phyloP scores from a whole-genome alignment of 1,139 yeast species.

The Debaryomyces udenii region DNA sequence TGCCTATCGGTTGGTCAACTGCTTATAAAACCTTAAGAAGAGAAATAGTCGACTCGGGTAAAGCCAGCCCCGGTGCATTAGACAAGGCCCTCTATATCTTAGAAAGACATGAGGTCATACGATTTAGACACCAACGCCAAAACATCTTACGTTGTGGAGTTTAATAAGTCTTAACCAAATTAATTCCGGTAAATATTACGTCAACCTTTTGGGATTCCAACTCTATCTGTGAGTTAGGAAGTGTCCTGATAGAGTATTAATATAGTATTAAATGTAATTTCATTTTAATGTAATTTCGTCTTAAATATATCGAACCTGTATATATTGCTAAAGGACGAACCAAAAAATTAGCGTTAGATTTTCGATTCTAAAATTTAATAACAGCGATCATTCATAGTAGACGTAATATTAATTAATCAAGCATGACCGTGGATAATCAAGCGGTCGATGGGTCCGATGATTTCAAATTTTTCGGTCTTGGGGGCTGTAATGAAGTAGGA shows the following conservation, averaged over 20 bases:
- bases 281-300: background rate
- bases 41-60: constrained; percentile 78
- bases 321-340: background rate
- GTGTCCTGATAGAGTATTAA: no score
- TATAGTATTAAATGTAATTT: no score
- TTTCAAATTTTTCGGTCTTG: constrained; percentile 85
- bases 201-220: no score
- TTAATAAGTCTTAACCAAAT: constrained; percentile 28
- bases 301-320: background rate
- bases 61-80: constrained; percentile 69
- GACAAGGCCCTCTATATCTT: constrained; percentile 81
- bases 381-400: no score
- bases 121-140: constrained; percentile 86
- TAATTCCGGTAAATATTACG: no score
- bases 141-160: constrained; percentile 82
- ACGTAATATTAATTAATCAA: constrained; percentile 2
- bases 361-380: background rate
- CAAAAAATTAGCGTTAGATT: constrained; percentile 2
- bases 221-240: no score
- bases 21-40: constrained; percentile 80
- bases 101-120: constrained; percentile 85
- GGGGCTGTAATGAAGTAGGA: constrained; percentile 99
- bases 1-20: constrained; percentile 97
- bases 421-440: constrained; percentile 14
- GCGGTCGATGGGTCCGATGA: constrained; percentile 31